Conservation (phyloP, 148 eudicot genomes). For the Agrostemma githago region DNA sequence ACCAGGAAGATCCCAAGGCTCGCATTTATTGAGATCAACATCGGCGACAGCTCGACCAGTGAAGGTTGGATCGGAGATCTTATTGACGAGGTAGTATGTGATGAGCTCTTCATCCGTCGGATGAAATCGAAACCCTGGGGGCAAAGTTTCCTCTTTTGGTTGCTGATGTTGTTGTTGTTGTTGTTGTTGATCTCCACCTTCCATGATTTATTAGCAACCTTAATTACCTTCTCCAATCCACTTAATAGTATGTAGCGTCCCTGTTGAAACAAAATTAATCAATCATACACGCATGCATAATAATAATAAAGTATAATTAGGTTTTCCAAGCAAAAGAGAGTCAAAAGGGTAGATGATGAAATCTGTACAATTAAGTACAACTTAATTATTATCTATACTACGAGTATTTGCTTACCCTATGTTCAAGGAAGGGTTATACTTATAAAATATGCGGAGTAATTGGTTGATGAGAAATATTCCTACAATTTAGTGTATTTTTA, state of each 20-base stretch:
- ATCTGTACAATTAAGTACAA: slow-evolving; percentile 22
- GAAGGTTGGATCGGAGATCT: slow-evolving; percentile 62
- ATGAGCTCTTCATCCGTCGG: slow-evolving; percentile 81
- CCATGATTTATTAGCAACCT: slow-evolving; percentile 28
- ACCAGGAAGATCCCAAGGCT: slow-evolving; percentile 98
- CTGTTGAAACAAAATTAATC: slow-evolving; percentile 13
- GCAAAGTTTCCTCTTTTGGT: slow-evolving; percentile 51
- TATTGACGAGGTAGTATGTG: slow-evolving; percentile 60
- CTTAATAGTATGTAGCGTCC: not conserved
- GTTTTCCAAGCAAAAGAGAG: slow-evolving; percentile 19
- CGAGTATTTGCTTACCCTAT: slow-evolving; percentile 15
- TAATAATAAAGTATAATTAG: not conserved
- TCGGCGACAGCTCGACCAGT: slow-evolving; percentile 61
- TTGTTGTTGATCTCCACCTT: slow-evolving; percentile 34
- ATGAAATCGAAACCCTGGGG: slow-evolving; percentile 83
- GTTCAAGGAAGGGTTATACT: not conserved
- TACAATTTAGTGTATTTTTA: not conserved
- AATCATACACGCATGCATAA: not conserved
- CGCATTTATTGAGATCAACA: slow-evolving; percentile 81
- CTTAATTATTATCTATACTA: slow-evolving; percentile 15
- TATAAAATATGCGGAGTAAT: not conserved
- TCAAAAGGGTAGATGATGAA: slow-evolving; percentile 32
- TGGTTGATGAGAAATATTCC: slow-evolving; percentile 11
- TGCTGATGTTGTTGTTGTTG: not conserved
- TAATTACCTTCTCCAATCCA: not conserved